phyloP scores from a whole-genome alignment of 1,139 yeast species.

The Kluyveromyces sp. region DNA sequence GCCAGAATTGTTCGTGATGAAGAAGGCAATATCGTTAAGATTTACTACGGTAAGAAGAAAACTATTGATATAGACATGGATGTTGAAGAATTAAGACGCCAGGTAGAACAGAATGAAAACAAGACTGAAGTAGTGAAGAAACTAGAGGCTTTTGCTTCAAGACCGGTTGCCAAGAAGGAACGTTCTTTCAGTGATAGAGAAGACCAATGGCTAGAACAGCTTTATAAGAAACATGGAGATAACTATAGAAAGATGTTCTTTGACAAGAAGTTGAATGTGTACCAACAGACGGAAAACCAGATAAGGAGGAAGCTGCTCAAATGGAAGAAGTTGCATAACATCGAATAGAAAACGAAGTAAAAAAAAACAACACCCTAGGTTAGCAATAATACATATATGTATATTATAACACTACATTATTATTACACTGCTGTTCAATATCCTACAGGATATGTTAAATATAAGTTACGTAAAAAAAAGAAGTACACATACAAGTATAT shows the following conservation, averaged over 20 bases:
- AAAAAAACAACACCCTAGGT: neutral
- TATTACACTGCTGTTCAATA: no score
- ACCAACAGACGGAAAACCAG: conserved; percentile 83
- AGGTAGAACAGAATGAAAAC: conserved; percentile 23
- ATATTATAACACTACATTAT: neutral
- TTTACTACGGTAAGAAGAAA: conserved; percentile 60
- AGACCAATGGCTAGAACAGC: conserved; percentile 55
- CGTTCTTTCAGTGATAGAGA: conserved; percentile 68
- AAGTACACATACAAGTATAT: no score
- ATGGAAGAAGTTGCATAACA: conserved; percentile 50
- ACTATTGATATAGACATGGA: conserved; percentile 24
- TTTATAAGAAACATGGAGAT: conserved; percentile 77
- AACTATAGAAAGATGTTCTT: conserved; percentile 85
- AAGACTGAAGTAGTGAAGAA: conserved; percentile 52
- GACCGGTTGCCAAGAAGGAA: conserved; percentile 44
- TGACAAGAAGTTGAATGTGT: conserved; percentile 77
- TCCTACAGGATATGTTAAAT: no score
- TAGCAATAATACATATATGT: neutral
- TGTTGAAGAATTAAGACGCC: conserved; percentile 25
- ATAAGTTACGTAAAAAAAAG: no score
- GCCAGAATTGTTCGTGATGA: conserved; percentile 74
- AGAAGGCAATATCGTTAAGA: conserved; percentile 58
- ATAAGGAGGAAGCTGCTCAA: conserved; percentile 57
- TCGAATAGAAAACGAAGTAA: conserved; percentile 11
- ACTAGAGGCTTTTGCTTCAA: conserved; percentile 60